These are phyloP conservation scores for Trametes hirsuta DNA, from an alignment of 1,284 basidiomycete species.

Conservation along the genomic window DNA sequence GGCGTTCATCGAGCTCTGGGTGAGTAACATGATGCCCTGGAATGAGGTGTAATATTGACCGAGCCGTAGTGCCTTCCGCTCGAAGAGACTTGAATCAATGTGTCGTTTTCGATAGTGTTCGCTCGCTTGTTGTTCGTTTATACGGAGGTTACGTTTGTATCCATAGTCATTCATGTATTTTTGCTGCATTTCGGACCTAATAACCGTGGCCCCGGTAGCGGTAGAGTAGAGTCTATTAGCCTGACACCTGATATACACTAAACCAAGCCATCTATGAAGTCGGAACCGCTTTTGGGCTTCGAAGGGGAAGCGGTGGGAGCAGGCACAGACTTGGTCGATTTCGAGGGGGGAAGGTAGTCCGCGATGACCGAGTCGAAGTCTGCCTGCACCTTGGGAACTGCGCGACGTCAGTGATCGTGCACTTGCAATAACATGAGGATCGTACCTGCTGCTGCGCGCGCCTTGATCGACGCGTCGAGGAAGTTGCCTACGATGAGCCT, in stretches of 20 bases:
- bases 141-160: background rate
- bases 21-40: slow-evolving; percentile 44
- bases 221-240: slow-evolving; percentile 13
- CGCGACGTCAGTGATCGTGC: slow-evolving; percentile 8
- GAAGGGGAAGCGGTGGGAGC: slow-evolving; percentile 27
- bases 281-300: slow-evolving; percentile 28
- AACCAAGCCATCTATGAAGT: slow-evolving; percentile 49
- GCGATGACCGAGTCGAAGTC: slow-evolving; percentile 74
- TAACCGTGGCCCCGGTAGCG: background rate
- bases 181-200: background rate
- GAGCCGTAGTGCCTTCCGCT: slow-evolving; percentile 52
- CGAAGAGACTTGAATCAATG: slow-evolving; percentile 39
- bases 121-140: background rate
- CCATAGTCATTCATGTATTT: slow-evolving; percentile 11
- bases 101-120: background rate
- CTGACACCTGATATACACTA: slow-evolving; percentile 29
- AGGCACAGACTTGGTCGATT: slow-evolving; percentile 27
- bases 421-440: slow-evolving; percentile 15
- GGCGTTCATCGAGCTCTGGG: slow-evolving; percentile 85
- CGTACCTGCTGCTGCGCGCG: slow-evolving; percentile 51
- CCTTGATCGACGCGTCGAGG: slow-evolving; percentile 61
- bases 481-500: slow-evolving; percentile 74
- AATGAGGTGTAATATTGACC: background rate
- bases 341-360: slow-evolving; percentile 58
- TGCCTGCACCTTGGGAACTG: slow-evolving; percentile 43